Evolutionary conservation across 805 yeast genomes (phyloP).

Genomic region (Diddensiella santjacobensis): DNA sequence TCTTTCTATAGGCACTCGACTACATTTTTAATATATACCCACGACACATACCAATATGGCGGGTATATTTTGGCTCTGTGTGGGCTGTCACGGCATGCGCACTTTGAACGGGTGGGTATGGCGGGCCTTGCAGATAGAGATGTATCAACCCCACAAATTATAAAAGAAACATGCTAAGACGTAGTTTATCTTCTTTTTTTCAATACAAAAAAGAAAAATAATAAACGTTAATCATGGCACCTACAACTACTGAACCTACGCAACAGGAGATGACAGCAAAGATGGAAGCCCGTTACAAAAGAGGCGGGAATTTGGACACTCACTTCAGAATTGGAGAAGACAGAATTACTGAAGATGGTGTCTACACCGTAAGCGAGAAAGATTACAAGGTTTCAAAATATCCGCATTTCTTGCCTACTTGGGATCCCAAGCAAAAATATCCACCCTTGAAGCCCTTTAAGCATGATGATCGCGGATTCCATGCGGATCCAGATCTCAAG

Average conservation of each 20-base stretch:
- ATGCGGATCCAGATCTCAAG: constrained; percentile 52
- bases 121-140: no score
- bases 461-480: constrained; percentile 48
- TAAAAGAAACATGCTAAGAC: no score
- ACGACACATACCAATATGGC: no score
- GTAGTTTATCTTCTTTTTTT: no score
- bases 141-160: no score
- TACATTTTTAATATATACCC: no score
- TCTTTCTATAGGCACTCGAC: no score
- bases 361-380: background rate
- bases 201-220: background rate
- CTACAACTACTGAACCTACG: background rate
- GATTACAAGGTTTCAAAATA: background rate
- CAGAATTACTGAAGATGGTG: background rate
- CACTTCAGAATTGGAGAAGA: background rate
- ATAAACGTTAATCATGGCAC: background rate
- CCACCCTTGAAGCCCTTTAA: background rate
- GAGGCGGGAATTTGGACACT: background rate
- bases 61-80: no score
- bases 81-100: no score
- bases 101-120: no score
- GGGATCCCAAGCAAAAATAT: background rate
- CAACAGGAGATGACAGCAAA: background rate
- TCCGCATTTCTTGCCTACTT: background rate
- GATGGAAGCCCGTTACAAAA: background rate